Percentiles rank a stretch among this genome's conserved stretches.
phyloP scores from a whole-genome alignment of 1,139 yeast species.

The Kodamaea arcana region DNA sequence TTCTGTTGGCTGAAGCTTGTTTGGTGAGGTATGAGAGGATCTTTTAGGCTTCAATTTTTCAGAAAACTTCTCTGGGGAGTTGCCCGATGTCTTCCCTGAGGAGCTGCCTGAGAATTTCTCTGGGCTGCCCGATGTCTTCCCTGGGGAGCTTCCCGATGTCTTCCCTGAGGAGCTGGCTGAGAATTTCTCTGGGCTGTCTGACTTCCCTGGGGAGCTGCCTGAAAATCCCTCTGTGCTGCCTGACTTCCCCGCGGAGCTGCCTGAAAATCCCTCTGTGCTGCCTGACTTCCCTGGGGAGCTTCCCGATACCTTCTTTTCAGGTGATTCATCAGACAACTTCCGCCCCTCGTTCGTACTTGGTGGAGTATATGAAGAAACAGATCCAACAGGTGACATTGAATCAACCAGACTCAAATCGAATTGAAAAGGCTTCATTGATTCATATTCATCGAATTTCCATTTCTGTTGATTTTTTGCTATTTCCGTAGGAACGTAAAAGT shows the following conservation, averaged over 20 bases:
- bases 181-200: neutral
- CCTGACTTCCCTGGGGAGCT: neutral
- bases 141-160: neutral
- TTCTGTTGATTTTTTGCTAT: constrained; percentile 31
- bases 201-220: neutral
- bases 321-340: too few species aligned
- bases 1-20: neutral
- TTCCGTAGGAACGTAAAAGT: constrained; percentile 41
- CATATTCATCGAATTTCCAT: constrained; percentile 24
- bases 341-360: constrained; percentile 15
- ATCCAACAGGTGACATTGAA: constrained; percentile 12
- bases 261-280: neutral
- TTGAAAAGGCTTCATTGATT: constrained; percentile 18
- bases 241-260: neutral
- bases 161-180: neutral
- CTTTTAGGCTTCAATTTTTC: too few species aligned
- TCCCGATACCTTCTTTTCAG: neutral
- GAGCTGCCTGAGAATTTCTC: neutral
- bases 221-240: neutral
- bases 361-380: constrained; percentile 13
- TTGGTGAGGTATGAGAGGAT: too few species aligned
- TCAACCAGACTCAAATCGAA: constrained; percentile 38
- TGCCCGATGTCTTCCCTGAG: too few species aligned
- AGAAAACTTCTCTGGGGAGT: too few species aligned
- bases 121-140: neutral